phyloP scores from a whole-genome alignment of 2,329 filamentous ascomycete genomes.

The Fulvia fulva region DNA sequence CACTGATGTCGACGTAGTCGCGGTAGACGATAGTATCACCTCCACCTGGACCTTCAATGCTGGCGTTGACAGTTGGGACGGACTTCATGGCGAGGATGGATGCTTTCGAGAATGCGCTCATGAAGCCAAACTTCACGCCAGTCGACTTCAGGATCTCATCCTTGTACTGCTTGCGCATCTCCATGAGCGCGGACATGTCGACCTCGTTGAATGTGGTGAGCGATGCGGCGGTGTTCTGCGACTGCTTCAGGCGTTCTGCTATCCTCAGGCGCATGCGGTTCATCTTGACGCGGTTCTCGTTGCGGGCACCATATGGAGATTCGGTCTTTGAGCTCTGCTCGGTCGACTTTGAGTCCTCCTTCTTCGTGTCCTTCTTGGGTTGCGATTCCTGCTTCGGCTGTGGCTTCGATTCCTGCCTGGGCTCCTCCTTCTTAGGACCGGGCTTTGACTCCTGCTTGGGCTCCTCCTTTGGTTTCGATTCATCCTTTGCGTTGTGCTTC shows the following conservation, averaged over 20 bases:
- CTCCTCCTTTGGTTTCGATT: conserved; percentile 35
- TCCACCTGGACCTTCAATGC: conserved; percentile 90
- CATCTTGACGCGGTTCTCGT: conserved; percentile 97
- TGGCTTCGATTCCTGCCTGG: conserved; percentile 37
- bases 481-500: conserved; percentile 43
- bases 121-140: conserved; percentile 97
- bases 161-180: conserved; percentile 96
- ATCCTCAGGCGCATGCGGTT: conserved; percentile 98
- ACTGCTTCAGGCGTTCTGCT: conserved; percentile 96
- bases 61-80: conserved; percentile 90
- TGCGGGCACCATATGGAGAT: conserved; percentile 63
- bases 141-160: conserved; percentile 94
- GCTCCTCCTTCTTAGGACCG: conserved; percentile 43
- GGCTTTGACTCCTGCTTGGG: conserved; percentile 44
- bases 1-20: conserved; percentile 96
- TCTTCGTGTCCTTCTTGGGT: conserved; percentile 40
- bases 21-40: conserved; percentile 98
- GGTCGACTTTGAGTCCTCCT: conserved; percentile 39
- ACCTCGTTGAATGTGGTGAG: conserved; percentile 99
- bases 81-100: conserved; percentile 90
- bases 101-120: conserved; percentile 94
- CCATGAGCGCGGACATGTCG: conserved; percentile 96
- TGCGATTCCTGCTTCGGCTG: conserved; percentile 47
- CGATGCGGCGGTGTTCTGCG: conserved; percentile 95
- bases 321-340: conserved; percentile 37